These are phyloP conservation scores for Straminergon stramineum DNA, from an alignment of 225 moss, liverwort and hornwort genomes.

Conservation along the genomic window DNA sequence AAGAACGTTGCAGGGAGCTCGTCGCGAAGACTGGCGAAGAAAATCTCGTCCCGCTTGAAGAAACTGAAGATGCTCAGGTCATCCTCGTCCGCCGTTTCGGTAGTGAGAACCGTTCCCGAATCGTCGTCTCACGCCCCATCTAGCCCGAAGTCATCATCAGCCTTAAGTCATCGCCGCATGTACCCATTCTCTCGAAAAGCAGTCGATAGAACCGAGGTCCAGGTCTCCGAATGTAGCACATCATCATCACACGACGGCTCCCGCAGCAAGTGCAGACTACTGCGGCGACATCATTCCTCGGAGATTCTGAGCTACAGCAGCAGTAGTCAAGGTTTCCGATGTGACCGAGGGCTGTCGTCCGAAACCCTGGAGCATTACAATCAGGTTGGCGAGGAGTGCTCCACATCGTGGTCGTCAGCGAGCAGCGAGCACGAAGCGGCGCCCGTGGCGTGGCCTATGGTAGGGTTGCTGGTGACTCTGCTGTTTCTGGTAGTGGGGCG, in stretches of 20 bases:
- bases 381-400: not conserved
- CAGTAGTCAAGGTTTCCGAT: not conserved
- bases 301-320: not conserved
- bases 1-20: not conserved
- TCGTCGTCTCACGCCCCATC: not conserved
- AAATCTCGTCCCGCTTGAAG: slow-evolving; percentile 13
- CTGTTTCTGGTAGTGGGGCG: slow-evolving; percentile 34
- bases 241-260: not conserved
- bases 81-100: not conserved
- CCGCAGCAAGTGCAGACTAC: not conserved
- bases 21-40: slow-evolving; percentile 14
- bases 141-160: not conserved
- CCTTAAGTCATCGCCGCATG: not conserved
- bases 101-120: not conserved
- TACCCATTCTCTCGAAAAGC: not conserved
- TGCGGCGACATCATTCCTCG: slow-evolving; percentile 7
- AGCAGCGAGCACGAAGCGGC: not conserved
- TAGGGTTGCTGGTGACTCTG: slow-evolving; percentile 23
- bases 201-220: not conserved
- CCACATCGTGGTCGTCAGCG: not conserved
- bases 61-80: not conserved
- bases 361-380: not conserved
- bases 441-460: slow-evolving; percentile 1
- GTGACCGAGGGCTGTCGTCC: not conserved
- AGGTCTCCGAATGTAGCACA: not conserved